Evolutionary conservation across 306 rosid species (phyloP).

Genomic region (Comarum palustre): DNA sequence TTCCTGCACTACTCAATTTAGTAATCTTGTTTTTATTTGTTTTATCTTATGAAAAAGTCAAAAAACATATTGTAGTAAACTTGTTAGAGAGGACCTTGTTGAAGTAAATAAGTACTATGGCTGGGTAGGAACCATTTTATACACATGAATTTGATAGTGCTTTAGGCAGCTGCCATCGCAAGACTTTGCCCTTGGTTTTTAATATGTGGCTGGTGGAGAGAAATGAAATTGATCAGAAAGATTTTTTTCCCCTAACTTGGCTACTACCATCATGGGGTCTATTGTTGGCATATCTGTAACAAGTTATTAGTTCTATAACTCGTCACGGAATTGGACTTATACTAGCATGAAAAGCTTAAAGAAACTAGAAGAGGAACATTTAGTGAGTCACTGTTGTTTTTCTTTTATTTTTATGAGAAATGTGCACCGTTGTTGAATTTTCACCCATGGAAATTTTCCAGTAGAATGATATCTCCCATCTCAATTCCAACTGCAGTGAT

Average conservation of each 20-base stretch:
- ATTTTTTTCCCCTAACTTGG: not conserved
- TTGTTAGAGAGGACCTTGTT: not conserved
- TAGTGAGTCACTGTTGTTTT: not conserved
- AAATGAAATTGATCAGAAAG: not conserved
- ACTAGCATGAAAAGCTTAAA: not conserved
- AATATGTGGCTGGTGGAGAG: not conserved
- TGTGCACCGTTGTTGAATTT: not conserved
- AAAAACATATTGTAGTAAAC: not conserved
- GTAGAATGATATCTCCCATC: not conserved
- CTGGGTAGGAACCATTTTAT: not conserved
- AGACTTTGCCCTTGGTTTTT: not conserved
- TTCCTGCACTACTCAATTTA: conserved; percentile 28
- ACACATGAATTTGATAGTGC: not conserved
- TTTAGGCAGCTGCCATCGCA: not conserved
- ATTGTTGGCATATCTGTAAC: not conserved
- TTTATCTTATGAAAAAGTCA: not conserved
- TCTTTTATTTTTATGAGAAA: not conserved
- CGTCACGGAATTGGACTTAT: not conserved
- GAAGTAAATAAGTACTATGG: not conserved
- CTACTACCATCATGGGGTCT: not conserved
- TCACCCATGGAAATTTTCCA: not conserved
- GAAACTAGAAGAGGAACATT: not conserved
- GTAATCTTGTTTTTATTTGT: not conserved
- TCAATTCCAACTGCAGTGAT: conserved; percentile 52
- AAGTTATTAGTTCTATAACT: not conserved